These are phyloP conservation scores for Corymbia maculata DNA, from an alignment of 345 rosid genomes.

Conservation along the genomic window DNA sequence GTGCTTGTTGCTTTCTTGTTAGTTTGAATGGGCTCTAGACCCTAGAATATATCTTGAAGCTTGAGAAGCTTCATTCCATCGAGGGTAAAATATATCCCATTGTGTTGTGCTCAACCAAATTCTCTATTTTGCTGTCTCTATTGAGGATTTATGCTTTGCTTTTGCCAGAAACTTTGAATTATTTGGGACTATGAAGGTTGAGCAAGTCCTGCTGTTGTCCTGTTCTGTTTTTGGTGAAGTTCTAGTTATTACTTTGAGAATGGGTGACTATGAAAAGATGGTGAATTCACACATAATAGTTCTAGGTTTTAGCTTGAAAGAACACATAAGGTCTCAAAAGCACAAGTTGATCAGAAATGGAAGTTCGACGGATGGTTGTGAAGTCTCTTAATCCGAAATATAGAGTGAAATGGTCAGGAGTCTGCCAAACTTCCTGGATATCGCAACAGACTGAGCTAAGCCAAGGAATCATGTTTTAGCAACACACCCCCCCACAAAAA, in stretches of 20 bases:
- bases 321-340: not conserved
- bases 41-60: not conserved
- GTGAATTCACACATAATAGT: fast-evolving
- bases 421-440: not conserved
- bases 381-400: not conserved
- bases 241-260: not conserved
- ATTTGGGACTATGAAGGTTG: not conserved
- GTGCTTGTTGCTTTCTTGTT: not conserved
- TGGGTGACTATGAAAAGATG: not conserved
- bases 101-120: not conserved
- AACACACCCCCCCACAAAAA: too few species aligned
- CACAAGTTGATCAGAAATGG: not conserved
- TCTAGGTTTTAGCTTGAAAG: not conserved
- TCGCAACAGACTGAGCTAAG: not conserved
- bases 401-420: not conserved
- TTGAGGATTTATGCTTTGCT: not conserved
- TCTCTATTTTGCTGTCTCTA: not conserved
- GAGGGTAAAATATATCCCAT: not conserved
- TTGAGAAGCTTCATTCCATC: not conserved
- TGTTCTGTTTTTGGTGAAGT: fast-evolving
- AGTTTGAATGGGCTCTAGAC: not conserved
- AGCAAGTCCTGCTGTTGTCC: not conserved
- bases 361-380: not conserved
- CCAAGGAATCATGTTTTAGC: not conserved
- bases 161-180: not conserved